These are phyloP conservation scores for Acacia confusa DNA, from an alignment of 306 rosid genomes.

Conservation along the genomic window DNA sequence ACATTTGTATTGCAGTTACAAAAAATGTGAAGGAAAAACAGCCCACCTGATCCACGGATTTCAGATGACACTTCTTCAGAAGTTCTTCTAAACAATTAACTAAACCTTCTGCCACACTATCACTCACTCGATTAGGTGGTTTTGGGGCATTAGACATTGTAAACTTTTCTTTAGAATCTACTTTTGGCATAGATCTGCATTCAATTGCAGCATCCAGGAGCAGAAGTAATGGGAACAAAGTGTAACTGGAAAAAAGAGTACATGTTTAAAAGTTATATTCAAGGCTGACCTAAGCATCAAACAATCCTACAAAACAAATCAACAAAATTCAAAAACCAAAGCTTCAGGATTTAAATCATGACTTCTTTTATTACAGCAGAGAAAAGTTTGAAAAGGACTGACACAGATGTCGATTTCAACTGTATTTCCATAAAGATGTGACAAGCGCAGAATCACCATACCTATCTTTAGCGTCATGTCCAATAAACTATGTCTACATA, in stretches of 20 bases:
- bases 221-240: conserved; percentile 79
- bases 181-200: conserved; percentile 61
- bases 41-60: conserved; percentile 85
- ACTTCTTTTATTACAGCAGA: neutral
- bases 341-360: neutral
- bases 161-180: conserved; percentile 53
- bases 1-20: conserved; percentile 1
- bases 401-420: neutral
- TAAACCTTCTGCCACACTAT: conserved; percentile 82
- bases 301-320: neutral
- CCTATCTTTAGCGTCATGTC: neutral
- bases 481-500: neutral
- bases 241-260: conserved; percentile 50
- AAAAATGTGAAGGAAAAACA: conserved; percentile 29
- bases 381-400: neutral
- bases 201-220: conserved; percentile 76
- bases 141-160: conserved; percentile 26
- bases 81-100: conserved; percentile 84
- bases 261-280: neutral
- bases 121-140: conserved; percentile 56
- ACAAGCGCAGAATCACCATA: neutral
- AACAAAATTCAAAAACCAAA: neutral
- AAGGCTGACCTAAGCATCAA: conserved; percentile 1
- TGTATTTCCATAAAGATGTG: neutral
- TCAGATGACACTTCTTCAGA: conserved; percentile 71